Conservation (phyloP, 2,329 filamentous ascomycete species). For the Colletotrichum tamarilloi region DNA sequence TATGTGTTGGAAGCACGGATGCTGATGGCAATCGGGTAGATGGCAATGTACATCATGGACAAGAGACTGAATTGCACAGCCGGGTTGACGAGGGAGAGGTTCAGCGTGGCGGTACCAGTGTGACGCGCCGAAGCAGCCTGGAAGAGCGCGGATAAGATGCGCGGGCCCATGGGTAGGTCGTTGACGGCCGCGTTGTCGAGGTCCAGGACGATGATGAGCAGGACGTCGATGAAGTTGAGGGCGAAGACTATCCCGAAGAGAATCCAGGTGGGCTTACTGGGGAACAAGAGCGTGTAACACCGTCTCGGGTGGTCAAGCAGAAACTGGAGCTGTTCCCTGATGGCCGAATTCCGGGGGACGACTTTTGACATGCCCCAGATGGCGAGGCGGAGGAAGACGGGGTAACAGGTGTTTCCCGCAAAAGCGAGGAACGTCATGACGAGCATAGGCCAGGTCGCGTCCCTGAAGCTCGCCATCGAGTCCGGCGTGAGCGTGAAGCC, state of each 20-base stretch:
- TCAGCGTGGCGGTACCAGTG: constrained; percentile 62
- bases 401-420: constrained; percentile 67
- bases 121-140: constrained; percentile 63
- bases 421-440: constrained; percentile 61
- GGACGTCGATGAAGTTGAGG: constrained; percentile 65
- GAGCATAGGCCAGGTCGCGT: constrained; percentile 55
- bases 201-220: constrained; percentile 64
- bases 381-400: constrained; percentile 65
- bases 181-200: constrained; percentile 63
- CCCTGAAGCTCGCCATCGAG: constrained; percentile 62
- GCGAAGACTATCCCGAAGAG: constrained; percentile 60
- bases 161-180: constrained; percentile 54
- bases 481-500: constrained; percentile 66
- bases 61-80: constrained; percentile 68
- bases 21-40: constrained; percentile 70
- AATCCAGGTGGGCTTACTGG: constrained; percentile 68
- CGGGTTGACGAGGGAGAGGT: constrained; percentile 60
- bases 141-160: constrained; percentile 68
- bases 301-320: constrained; percentile 71
- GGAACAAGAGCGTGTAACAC: constrained; percentile 73
- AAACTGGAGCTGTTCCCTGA: constrained; percentile 61
- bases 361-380: constrained; percentile 67
- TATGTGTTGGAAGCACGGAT: constrained; percentile 71
- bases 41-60: constrained; percentile 75
- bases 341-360: constrained; percentile 49